Base-by-base conservation (phyloP, 2,329 filamentous ascomycete species). In the Raffaelea deltoideospora region DNA sequence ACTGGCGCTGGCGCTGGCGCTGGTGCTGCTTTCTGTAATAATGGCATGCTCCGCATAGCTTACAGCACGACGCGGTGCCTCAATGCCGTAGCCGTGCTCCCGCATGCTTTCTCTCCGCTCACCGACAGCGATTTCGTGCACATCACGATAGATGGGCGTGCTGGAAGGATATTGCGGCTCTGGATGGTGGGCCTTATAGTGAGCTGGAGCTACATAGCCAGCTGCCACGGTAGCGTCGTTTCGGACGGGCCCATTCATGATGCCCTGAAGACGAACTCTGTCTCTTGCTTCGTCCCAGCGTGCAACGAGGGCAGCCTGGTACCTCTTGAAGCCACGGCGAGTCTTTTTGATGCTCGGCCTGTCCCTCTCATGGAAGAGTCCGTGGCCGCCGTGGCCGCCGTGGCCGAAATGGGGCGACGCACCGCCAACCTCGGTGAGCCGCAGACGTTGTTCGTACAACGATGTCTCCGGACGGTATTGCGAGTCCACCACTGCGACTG, bases 301-400 rank as follows among this genome's bases (percentile, higher is more conserved):
- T 7, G 49, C 45, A 33, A 44, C 39, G 8, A 48, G 48, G 14
- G 48, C 50, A 10, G 52, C 62, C 41, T 60, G 54, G 36, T 67
- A 67, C 43, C 64, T 53, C 43, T 59, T 58, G 41, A 67, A 67
- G 2, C 63, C 63, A 24, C 61, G 54, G 4, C 43, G 37, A 3
- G 33, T 19, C n/a, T n/a, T 14, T 11, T 29, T 36, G 13, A 15
- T 1, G 11, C 22, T 14, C 5, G 29, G 21, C 20, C 6, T 7
- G 14, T 35, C 34, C n/a, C 14, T 5, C 19, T 27, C 8, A 5
- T 14, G 26, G 6, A 8, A 27, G 26, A 8, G 11, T 8, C 26
- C 6, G 13, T 14, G 7, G 7, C 5, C 7, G 6, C 5, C 26
- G 11, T 14, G 8, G 26, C 13, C n/a, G n/a, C n/a, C n/a, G n/a